A percentile compares a stretch with the other conserved stretches of the same genome.
Evolutionary conservation across 805 yeast genomes (phyloP).

Genomic region (Saccharomycopsis babjevae): DNA sequence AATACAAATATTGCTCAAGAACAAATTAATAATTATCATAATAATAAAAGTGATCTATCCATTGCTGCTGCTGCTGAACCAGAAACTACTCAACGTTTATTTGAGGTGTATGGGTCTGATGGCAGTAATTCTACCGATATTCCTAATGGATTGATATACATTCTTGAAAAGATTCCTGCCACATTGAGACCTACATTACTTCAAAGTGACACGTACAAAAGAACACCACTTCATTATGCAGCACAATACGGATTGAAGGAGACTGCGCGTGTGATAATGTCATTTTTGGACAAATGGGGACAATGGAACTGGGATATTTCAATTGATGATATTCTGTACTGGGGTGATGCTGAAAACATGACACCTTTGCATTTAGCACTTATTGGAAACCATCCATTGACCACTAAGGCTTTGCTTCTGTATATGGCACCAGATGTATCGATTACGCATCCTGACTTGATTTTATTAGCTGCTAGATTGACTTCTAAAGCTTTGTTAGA

Average conservation of each 20-base stretch:
- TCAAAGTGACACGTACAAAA: constrained; percentile 61
- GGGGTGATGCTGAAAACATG: constrained; percentile 67
- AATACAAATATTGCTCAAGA: neutral
- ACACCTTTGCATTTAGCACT: constrained; percentile 82
- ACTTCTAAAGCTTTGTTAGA: constrained; percentile 48
- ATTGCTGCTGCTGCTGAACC: constrained; percentile 43
- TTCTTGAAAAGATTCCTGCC: constrained; percentile 46
- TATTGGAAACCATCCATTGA: constrained; percentile 71
- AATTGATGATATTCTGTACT: constrained; percentile 43
- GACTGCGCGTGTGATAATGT: constrained; percentile 48
- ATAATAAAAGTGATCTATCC: constrained; percentile 17
- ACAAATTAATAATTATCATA: neutral
- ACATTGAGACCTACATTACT: constrained; percentile 45
- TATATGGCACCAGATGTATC: constrained; percentile 30
- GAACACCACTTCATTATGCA: constrained; percentile 87
- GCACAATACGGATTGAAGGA: constrained; percentile 75
- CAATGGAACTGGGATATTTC: constrained; percentile 40
- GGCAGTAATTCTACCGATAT: constrained; percentile 51
- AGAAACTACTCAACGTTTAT: constrained; percentile 35
- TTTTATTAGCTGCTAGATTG: constrained; percentile 52
- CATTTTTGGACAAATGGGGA: constrained; percentile 48
- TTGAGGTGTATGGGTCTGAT: constrained; percentile 50
- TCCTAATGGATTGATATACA: constrained; percentile 47
- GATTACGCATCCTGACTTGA: constrained; percentile 43
- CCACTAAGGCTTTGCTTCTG: constrained; percentile 49